Percentiles rank a stretch among this genome's conserved stretches.
Conservation (phyloP, 1,284 basidiomycete genomes). For the Hymenochaete sp. region DNA sequence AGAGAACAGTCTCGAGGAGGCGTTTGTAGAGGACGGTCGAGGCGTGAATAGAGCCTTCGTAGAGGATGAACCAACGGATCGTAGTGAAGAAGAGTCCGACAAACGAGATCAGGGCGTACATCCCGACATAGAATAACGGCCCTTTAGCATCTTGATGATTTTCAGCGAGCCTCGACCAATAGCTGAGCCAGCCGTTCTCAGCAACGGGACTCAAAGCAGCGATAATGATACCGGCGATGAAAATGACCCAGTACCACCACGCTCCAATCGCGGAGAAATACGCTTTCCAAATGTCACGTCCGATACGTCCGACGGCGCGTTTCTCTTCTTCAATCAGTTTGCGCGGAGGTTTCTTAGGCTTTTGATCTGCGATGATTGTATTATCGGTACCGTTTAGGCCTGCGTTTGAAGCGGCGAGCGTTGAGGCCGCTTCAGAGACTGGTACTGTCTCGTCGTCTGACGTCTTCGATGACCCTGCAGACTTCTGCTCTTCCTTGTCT, state of each 20-base stretch:
- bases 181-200: conserved; percentile 79
- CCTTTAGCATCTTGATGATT: conserved; percentile 34
- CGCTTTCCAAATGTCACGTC: conserved; percentile 69
- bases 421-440: conserved; percentile 22
- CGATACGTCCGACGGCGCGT: conserved; percentile 77
- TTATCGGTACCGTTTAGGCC: too few species aligned
- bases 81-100: conserved; percentile 58
- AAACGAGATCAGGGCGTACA: conserved; percentile 56
- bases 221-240: conserved; percentile 48
- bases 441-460: conserved; percentile 22
- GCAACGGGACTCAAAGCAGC: conserved; percentile 68
- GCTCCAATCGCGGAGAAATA: conserved; percentile 71
- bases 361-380: conserved; percentile 34
- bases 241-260: conserved; percentile 63
- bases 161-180: conserved; percentile 53
- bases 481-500: conserved; percentile 25
- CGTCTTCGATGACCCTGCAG: conserved; percentile 15
- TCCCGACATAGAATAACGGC: conserved; percentile 64
- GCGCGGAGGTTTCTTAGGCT: conserved; percentile 59
- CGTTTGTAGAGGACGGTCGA: conserved; percentile 64
- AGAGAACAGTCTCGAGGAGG: conserved; percentile 81
- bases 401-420: conserved; percentile 26
- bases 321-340: conserved; percentile 90
- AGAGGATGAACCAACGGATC: conserved; percentile 57
- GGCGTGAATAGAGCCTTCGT: conserved; percentile 62